Base-by-base conservation (phyloP, 1,139 yeast species). In the Protomyces inundatus region DNA sequence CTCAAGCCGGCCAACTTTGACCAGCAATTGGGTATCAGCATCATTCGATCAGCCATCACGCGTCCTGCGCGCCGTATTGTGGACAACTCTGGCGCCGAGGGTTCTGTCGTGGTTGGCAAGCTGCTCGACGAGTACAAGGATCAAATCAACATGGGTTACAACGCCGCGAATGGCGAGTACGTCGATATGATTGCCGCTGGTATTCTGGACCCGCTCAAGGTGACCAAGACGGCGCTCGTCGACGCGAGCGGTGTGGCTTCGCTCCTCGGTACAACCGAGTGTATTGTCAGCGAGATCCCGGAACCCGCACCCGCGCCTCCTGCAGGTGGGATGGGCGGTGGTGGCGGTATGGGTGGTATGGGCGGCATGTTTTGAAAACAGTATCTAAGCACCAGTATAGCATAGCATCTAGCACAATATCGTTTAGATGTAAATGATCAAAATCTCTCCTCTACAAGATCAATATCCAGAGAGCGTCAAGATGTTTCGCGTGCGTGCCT, bases 241-340 rank as follows among this genome's bases (percentile, higher is more conserved):
- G 98, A 93, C 73, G 99, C 99, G 67, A 84, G 96, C 65, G 97
- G 98, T 81, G 98, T 93, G 70, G 98, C 99, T 63, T 90, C 98
- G 36, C 83, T 93, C 77, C 84, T 93, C 77, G 98, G 98, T 70
- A 95, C 98, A 66, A 93, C 98, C 69, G 99, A 93, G 81, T 95
- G 97, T 79, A 97, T 98, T 69, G 90, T 93, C 75, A 98, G 91
- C 68, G 97, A 91, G 73, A 97, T 95, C 72, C 97, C 97, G 71
- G 91, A 88, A 79, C 84, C 90, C 69, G 82, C 88, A 66, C 82
- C 85, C 70, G 83, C 83, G 69, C 85, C 87, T 71, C 77, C 77
- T 58, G 75, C 75, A 67, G 84, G 82, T 64, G 86, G 86, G 70
- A 81, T 82, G 84, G 82, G 81, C 66, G 87, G 87, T 67, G 82